Conservation (phyloP, 2,329 filamentous ascomycete species). For the Claviceps paspali region DNA sequence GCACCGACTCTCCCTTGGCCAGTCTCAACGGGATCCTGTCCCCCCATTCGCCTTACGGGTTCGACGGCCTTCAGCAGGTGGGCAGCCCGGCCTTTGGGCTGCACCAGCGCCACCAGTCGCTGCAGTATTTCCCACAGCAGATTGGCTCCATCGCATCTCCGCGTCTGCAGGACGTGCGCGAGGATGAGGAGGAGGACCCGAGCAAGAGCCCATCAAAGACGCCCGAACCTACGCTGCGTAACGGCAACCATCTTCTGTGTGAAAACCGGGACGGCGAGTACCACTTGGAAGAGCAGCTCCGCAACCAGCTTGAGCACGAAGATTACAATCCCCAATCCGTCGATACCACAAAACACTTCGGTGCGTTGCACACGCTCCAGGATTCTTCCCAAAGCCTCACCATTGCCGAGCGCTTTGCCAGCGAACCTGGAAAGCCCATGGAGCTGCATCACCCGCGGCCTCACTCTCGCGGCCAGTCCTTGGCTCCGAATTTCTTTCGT, state of each 20-base stretch:
- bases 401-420: constrained; percentile 35
- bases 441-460: constrained; percentile 57
- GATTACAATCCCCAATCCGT: constrained; percentile 50
- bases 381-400: constrained; percentile 36
- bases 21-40: constrained; percentile 43
- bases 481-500: constrained; percentile 50
- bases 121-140: constrained; percentile 41
- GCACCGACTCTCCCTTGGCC: constrained; percentile 46
- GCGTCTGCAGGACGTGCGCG: constrained; percentile 55
- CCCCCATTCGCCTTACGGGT: constrained; percentile 47
- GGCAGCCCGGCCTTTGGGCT: constrained; percentile 26
- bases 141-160: constrained; percentile 41
- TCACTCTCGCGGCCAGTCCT: constrained; percentile 57
- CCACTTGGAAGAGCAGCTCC: constrained; percentile 65
- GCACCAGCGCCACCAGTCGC: constrained; percentile 43
- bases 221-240: constrained; percentile 31
- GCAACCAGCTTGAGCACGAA: constrained; percentile 63
- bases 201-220: constrained; percentile 39
- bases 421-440: constrained; percentile 35
- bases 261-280: constrained; percentile 80
- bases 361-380: constrained; percentile 24
- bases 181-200: constrained; percentile 50
- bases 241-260: constrained; percentile 61
- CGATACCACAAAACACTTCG: constrained; percentile 11
- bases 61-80: constrained; percentile 31